Conservation (phyloP, 208 protist genomes). For the Crithidia sp. region DNA sequence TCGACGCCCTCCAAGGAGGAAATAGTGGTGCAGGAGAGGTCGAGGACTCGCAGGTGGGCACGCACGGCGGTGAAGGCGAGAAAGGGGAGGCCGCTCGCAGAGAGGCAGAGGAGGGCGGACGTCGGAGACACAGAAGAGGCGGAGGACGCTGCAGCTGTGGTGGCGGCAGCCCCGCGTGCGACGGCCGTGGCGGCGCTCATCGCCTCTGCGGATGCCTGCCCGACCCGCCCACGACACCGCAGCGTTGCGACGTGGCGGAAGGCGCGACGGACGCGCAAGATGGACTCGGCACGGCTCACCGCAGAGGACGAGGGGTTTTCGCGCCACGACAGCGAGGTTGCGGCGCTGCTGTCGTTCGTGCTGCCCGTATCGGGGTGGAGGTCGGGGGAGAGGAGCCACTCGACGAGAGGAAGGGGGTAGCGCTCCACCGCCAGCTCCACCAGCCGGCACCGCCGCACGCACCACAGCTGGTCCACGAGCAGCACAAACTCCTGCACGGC, state of each 20-base stretch:
- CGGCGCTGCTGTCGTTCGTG: background rate
- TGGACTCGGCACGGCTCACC: background rate
- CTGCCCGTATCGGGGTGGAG: background rate
- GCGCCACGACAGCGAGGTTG: background rate
- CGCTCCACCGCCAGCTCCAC: constrained; percentile 23
- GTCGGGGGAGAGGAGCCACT: constrained; percentile 20
- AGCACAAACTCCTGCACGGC: constrained; percentile 4
- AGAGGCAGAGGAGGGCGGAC: background rate
- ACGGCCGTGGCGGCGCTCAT: background rate
- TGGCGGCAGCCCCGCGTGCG: background rate
- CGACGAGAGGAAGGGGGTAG: constrained; percentile 4
- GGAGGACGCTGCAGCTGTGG: background rate
- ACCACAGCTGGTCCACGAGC: constrained; percentile 16
- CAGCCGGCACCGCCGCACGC: constrained; percentile 13
- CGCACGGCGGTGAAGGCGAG: constrained; percentile 12
- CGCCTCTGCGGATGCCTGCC: background rate
- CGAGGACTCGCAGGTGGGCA: constrained; percentile 20
- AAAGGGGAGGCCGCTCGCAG: background rate
- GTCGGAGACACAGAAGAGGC: too few species aligned
- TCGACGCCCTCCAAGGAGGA: constrained; percentile 16
- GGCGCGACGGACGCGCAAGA: background rate
- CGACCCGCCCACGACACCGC: constrained; percentile 5
- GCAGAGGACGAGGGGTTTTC: background rate
- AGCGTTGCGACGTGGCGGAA: constrained; percentile 13
- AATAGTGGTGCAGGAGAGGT: constrained; percentile 24